A percentile compares a stretch with the other conserved stretches of the same genome.
These are phyloP conservation scores for Malassezia dermatis DNA, from an alignment of 1,284 basidiomycete genomes.

Conservation along the genomic window DNA sequence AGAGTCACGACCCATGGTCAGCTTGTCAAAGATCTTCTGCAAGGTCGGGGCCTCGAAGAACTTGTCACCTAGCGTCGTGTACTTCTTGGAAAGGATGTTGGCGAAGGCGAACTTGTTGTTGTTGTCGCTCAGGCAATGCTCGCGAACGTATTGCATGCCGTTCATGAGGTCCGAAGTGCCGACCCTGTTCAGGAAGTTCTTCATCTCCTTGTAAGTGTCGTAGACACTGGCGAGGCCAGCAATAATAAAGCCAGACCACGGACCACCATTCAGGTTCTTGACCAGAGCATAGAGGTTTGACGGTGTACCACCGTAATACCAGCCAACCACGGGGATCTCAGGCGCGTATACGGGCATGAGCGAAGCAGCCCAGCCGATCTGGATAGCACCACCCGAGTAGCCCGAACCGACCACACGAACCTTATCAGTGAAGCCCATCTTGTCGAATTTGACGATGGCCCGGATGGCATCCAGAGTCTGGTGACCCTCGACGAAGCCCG, in stretches of 20 bases:
- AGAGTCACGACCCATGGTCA: slow-evolving; percentile 2
- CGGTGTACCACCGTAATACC: slow-evolving; percentile 34
- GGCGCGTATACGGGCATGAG: slow-evolving; percentile 23
- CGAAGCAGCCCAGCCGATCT: slow-evolving; percentile 21
- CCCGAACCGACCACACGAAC: slow-evolving; percentile 20
- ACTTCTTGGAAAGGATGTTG: slow-evolving; percentile 15
- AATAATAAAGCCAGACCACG: background rate
- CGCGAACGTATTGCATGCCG: slow-evolving; percentile 9
- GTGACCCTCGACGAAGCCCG: slow-evolving; percentile 25
- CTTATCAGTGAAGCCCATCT: slow-evolving; percentile 5
- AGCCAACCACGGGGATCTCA: slow-evolving; percentile 24
- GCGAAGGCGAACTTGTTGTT: slow-evolving; percentile 14
- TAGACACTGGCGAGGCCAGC: background rate
- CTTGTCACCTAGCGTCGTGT: slow-evolving; percentile 15
- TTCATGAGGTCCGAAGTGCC: background rate
- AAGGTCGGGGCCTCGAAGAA: slow-evolving; percentile 17
- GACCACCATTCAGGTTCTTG: background rate
- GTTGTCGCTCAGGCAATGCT: slow-evolving; percentile 21
- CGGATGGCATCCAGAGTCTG: slow-evolving; percentile 26
- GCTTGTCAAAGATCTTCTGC: slow-evolving; percentile 17
- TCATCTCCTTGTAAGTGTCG: background rate
- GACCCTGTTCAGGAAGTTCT: background rate
- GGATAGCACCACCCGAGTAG: slow-evolving; percentile 31
- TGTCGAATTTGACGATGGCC: slow-evolving; percentile 17
- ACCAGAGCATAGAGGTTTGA: slow-evolving; percentile 10